phyloP scores from a whole-genome alignment of 106 monocot genomes.

The Triglochin maritima region DNA sequence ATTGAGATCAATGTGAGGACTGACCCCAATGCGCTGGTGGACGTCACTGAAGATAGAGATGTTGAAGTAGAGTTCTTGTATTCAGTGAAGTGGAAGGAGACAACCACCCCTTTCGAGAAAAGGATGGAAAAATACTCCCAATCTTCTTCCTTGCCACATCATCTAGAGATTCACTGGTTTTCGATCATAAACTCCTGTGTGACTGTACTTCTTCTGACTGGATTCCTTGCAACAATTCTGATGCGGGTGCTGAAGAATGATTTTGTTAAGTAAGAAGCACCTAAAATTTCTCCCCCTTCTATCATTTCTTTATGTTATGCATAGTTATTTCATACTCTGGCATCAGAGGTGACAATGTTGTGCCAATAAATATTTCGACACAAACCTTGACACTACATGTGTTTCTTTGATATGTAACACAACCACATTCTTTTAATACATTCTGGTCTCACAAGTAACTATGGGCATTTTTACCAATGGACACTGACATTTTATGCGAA shows the following conservation, averaged over 20 bases:
- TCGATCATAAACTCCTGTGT: conserved; percentile 83
- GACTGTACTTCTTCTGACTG: conserved; percentile 74
- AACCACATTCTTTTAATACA: too few relatives aligned
- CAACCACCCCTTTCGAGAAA: conserved; percentile 51
- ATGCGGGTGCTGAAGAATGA: conserved; percentile 92
- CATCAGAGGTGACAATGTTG: too few relatives aligned
- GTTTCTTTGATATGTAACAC: too few relatives aligned
- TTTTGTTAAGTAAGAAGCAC: conserved; percentile 60
- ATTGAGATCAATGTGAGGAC: conserved; percentile 56
- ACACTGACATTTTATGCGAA: too few relatives aligned
- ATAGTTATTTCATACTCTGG: too few relatives aligned
- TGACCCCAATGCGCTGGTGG: conserved; percentile 33
- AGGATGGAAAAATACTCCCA: conserved; percentile 72
- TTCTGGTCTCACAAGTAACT: too few relatives aligned
- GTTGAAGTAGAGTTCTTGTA: conserved; percentile 53
- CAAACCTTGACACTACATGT: too few relatives aligned
- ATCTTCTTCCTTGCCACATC: conserved; percentile 47
- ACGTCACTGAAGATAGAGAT: conserved; percentile 60
- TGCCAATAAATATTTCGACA: too few relatives aligned
- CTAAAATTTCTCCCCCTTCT: not conserved
- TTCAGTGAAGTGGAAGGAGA: conserved; percentile 68
- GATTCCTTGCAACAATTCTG: conserved; percentile 78
- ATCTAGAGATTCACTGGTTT: conserved; percentile 79
- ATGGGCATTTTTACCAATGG: too few relatives aligned
- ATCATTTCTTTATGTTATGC: too few relatives aligned